A percentile compares a stretch with the other conserved stretches of the same genome.
Evolutionary conservation across 352 stramenopile genomes (phyloP).

Genomic region (Globisporangium echinulatum): DNA sequence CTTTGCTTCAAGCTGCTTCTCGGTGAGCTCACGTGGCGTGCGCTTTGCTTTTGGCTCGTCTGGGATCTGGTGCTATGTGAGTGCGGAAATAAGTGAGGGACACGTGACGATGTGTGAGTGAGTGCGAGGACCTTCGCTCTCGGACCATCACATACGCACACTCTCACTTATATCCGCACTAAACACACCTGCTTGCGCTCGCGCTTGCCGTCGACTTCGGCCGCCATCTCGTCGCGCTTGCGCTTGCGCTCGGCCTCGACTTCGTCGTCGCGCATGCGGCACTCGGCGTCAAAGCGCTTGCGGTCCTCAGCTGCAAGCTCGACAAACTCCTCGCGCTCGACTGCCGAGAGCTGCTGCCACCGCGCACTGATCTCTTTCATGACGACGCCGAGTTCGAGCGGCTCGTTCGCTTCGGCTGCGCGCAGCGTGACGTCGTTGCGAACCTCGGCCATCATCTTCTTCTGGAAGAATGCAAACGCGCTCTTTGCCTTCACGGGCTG

Average conservation of each 20-base stretch:
- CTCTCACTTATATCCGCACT: no score
- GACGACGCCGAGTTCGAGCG: constrained; percentile 56
- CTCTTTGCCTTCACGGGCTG: constrained; percentile 65
- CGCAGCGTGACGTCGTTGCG: constrained; percentile 41
- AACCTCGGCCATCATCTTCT: constrained; percentile 56
- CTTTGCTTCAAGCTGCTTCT: constrained; percentile 69
- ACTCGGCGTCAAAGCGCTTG: constrained; percentile 71
- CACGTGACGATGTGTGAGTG: background rate
- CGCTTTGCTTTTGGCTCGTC: constrained; percentile 40
- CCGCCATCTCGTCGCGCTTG: constrained; percentile 71
- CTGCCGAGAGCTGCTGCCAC: constrained; percentile 58
- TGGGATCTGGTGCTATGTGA: constrained; percentile 18
- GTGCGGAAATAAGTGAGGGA: background rate
- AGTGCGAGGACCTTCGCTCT: no score
- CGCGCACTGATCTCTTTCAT: constrained; percentile 72
- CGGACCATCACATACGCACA: no score
- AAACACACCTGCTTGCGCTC: constrained; percentile 58
- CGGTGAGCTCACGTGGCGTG: constrained; percentile 38
- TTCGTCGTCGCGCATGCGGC: constrained; percentile 56
- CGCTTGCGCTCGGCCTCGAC: constrained; percentile 66
- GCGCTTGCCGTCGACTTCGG: constrained; percentile 68
- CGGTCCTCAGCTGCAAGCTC: constrained; percentile 53
- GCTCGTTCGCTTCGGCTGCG: constrained; percentile 39
- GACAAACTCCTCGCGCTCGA: constrained; percentile 66
- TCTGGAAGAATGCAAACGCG: constrained; percentile 79